These are phyloP conservation scores for Trichophyton verrucosum DNA, from an alignment of 2,329 filamentous ascomycete species.

Conservation along the genomic window DNA sequence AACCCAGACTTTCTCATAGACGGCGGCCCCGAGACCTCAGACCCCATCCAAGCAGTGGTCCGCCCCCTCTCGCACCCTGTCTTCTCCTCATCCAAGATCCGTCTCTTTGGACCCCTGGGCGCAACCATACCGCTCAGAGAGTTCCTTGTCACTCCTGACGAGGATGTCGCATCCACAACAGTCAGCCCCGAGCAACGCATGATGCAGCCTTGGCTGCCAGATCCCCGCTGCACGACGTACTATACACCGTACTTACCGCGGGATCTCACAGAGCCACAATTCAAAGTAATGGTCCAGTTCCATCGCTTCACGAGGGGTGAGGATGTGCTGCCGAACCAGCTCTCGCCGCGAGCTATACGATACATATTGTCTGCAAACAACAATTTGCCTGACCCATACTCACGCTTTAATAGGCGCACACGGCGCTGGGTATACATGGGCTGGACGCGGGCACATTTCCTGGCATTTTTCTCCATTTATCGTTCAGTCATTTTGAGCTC, in stretches of 20 bases:
- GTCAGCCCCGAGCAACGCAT: background rate
- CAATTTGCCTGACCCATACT: background rate
- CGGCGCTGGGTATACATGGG: background rate
- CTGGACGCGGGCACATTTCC: constrained; percentile 7
- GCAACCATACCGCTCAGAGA: constrained; percentile 5
- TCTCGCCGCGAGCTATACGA: background rate
- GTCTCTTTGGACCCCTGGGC: constrained; percentile 4
- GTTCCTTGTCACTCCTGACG: background rate
- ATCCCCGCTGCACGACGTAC: constrained; percentile 2
- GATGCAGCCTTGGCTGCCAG: background rate
- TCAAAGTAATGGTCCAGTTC: constrained; percentile 9
- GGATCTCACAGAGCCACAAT: constrained; percentile 1
- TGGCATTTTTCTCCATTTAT: constrained; percentile 7
- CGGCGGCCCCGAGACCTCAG: background rate
- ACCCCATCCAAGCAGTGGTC: background rate
- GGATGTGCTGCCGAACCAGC: background rate
- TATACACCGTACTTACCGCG: constrained; percentile 4
- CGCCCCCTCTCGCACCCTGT: constrained; percentile 5
- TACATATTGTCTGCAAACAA: constrained; percentile 4
- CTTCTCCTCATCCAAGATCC: constrained; percentile 8
- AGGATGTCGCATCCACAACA: background rate
- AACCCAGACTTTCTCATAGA: background rate
- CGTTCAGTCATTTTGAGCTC: background rate
- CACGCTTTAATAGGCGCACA: background rate
- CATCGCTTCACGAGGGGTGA: constrained; percentile 5